Evolutionary conservation across 2,329 filamentous ascomycete species (phyloP), one percentile per base, ranked within the genome.

Genomic region (Alternaria alternata): DNA sequence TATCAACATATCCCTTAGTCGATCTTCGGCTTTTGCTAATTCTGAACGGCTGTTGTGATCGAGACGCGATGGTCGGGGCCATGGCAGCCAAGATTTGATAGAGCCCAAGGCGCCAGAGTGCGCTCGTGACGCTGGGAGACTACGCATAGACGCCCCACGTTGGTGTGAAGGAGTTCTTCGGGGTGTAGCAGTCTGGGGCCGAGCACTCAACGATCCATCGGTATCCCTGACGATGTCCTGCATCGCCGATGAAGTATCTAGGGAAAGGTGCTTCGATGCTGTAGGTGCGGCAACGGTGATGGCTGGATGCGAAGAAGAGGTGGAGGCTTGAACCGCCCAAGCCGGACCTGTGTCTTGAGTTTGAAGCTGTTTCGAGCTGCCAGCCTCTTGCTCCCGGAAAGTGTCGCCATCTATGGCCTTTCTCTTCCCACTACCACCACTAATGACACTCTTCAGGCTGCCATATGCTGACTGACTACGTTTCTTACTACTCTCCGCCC

Each of bases 361-460:
- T 14, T 61, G 61, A 12, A 57, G 44, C 41, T 58, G 62, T 16
- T 44, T 51, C 11, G 63, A 66, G 42, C 59, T 57, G 34, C 61
- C 55, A 14, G 57, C 44, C 53, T 72, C 64, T 41, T 65, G 66
- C 22, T 67, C 64, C 7, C 67, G 63, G 52, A 68, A 66, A 3
- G 63, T 66, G 28, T 71, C 64, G 18, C 60, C 63, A 9, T 70
- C 67, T 24, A 72, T 47, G 11, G 69, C 63, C 48, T 66, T 73
- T 44, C 72, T 62, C 64, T 72, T 76, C 26, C 68, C 70, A 51
- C 72, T 75, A 2, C 74, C 70, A 16, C 75, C 75, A 57, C 75
- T 77, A 30, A 78, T 78, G 39, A 78, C 75, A 38, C 75, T 78
- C 63, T 78, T 78, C 61, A 78, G 51, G 54, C 76, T 78, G 24